These are phyloP conservation scores for Panicum virgatum DNA, from an alignment of 202 grass and related monocot species.

Conservation along the genomic window DNA sequence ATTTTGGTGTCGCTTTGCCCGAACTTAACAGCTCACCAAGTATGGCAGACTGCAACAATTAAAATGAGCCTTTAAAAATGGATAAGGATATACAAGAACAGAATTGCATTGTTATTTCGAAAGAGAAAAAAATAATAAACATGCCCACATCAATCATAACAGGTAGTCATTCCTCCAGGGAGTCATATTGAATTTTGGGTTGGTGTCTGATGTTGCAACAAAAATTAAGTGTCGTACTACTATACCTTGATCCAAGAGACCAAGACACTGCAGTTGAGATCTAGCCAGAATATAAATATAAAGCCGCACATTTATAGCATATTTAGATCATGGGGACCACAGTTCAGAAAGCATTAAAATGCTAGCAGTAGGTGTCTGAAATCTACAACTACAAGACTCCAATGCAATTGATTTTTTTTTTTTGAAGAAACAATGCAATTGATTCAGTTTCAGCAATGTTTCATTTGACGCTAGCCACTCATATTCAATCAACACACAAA, in stretches of 20 bases:
- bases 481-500: background rate
- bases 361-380: background rate
- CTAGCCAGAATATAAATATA: background rate
- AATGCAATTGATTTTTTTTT: too few species aligned
- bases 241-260: background rate
- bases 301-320: background rate
- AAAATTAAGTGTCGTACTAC: background rate
- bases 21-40: conserved; percentile 63
- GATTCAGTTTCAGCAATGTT: too few species aligned
- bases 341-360: background rate
- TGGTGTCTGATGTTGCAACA: background rate
- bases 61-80: background rate
- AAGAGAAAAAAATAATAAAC: background rate
- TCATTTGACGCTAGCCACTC: background rate
- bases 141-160: background rate
- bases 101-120: background rate
- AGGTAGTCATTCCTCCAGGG: background rate
- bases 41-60: conserved; percentile 63
- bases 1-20: conserved; percentile 56
- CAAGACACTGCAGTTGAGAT: background rate
- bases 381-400: background rate
- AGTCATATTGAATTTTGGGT: background rate
- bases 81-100: background rate
- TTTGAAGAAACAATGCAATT: too few species aligned
- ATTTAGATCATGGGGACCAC: background rate